A percentile compares a stretch with the other conserved stretches of the same genome.
These are phyloP conservation scores for Russula virescens DNA, from an alignment of 768 basidiomycete genomes.

Conservation along the genomic window DNA sequence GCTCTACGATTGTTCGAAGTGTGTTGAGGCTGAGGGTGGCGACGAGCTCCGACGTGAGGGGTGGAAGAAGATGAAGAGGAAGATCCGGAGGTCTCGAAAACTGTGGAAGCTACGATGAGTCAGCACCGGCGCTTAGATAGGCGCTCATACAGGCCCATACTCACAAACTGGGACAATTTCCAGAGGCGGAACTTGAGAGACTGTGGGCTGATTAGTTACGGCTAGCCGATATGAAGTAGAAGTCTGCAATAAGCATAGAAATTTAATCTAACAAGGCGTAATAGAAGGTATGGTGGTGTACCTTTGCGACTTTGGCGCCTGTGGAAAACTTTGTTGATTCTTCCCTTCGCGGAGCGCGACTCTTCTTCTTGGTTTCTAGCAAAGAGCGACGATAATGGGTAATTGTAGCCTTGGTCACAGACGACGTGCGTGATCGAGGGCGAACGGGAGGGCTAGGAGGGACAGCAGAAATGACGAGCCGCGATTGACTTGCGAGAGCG, in stretches of 20 bases:
- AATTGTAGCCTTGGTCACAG: slow-evolving; percentile 25
- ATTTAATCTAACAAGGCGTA: not conserved
- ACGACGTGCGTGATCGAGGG: slow-evolving; percentile 22
- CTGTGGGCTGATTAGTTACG: slow-evolving; percentile 11
- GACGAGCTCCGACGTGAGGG: not conserved
- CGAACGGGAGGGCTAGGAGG: slow-evolving; percentile 8
- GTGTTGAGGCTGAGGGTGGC: slow-evolving; percentile 2
- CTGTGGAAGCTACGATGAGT: slow-evolving; percentile 14
- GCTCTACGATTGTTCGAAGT: slow-evolving; percentile 10
- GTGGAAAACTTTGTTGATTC: not conserved
- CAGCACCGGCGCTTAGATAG: slow-evolving; percentile 11
- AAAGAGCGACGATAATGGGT: slow-evolving; percentile 26
- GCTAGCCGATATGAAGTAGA: slow-evolving; percentile 16
- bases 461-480: not conserved
- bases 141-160: not conserved
- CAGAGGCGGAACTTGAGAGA: slow-evolving; percentile 23
- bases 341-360: slow-evolving; percentile 6
- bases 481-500: not conserved
- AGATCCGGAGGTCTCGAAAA: slow-evolving; percentile 10
- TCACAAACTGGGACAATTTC: slow-evolving; percentile 22
- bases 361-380: slow-evolving; percentile 16
- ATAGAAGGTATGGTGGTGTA: not conserved
- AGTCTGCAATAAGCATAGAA: slow-evolving; percentile 2
- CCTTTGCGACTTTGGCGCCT: slow-evolving; percentile 9
- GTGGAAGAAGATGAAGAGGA: slow-evolving; percentile 15